These are phyloP conservation scores for Diaporthe sp. DNA, from an alignment of 2,329 filamentous ascomycete species.

Conservation along the genomic window DNA sequence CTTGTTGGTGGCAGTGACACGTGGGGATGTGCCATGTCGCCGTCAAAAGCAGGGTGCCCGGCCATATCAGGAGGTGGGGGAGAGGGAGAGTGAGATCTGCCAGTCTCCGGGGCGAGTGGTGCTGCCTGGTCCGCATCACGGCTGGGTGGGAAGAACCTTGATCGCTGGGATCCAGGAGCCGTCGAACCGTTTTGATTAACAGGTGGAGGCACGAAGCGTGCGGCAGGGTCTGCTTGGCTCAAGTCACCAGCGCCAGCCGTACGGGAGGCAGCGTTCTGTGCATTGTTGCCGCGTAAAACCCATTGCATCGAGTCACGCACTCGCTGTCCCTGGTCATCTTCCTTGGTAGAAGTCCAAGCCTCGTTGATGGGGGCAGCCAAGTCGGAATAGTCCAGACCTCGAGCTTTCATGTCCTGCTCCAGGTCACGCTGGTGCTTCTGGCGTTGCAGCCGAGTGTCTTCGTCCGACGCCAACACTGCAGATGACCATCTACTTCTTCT, in stretches of 20 bases:
- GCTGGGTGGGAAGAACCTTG: conserved; percentile 72
- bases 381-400: conserved; percentile 59
- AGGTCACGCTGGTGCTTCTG: conserved; percentile 55
- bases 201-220: conserved; percentile 15
- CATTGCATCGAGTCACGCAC: conserved; percentile 46
- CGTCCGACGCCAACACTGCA: conserved; percentile 54
- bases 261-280: conserved; percentile 33
- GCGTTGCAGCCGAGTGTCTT: conserved; percentile 55
- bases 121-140: conserved; percentile 28
- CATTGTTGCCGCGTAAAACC: conserved; percentile 45
- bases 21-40: conserved; percentile 73
- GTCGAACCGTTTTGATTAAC: conserved; percentile 19
- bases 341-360: conserved; percentile 62
- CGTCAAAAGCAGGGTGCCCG: conserved; percentile 79
- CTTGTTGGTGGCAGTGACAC: conserved; percentile 78
- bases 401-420: conserved; percentile 58
- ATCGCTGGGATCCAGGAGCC: conserved; percentile 46
- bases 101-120: conserved; percentile 49
- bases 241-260: conserved; percentile 1
- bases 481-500: conserved; percentile 42
- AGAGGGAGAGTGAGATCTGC: conserved; percentile 69
- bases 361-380: conserved; percentile 64
- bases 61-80: conserved; percentile 79
- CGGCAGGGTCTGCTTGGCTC: conserved; percentile 24
- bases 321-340: conserved; percentile 53